These are phyloP conservation scores for Dioscorea zingiberensis DNA, from an alignment of 106 monocot genomes.

Conservation along the genomic window DNA sequence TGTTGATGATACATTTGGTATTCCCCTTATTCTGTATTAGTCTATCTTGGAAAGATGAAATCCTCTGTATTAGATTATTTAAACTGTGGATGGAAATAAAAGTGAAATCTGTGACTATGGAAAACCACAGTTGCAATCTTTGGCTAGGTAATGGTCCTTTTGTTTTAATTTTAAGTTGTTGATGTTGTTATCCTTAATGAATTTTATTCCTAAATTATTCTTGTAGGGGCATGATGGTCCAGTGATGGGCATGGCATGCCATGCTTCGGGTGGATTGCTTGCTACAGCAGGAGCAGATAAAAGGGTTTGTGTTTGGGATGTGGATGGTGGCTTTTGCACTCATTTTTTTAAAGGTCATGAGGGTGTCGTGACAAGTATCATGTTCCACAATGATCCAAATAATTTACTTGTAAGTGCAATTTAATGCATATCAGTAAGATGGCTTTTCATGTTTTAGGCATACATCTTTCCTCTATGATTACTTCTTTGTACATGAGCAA, in stretches of 20 bases:
- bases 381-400: constrained; percentile 82
- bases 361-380: constrained; percentile 75
- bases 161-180: not conserved
- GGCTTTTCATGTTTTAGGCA: not conserved
- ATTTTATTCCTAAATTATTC: not conserved
- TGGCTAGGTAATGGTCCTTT: too few relatives aligned
- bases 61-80: too few relatives aligned
- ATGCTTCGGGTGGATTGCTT: constrained; percentile 92
- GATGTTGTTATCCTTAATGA: not conserved
- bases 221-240: constrained; percentile 90
- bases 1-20: too few relatives aligned
- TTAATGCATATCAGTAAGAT: not conserved
- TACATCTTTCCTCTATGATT: too few relatives aligned
- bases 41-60: too few relatives aligned
- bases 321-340: constrained; percentile 96
- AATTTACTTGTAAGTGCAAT: constrained; percentile 60
- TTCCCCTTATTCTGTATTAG: too few relatives aligned
- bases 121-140: too few relatives aligned
- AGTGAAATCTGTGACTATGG: too few relatives aligned
- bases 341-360: constrained; percentile 89
- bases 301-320: constrained; percentile 91
- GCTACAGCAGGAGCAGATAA: constrained; percentile 91
- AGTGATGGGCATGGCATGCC: constrained; percentile 81
- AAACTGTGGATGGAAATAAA: too few relatives aligned
- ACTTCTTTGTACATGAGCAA: too few relatives aligned